Base-by-base conservation (phyloP, 805 yeast species). In the Kregervanrija pseudodelftensis region DNA sequence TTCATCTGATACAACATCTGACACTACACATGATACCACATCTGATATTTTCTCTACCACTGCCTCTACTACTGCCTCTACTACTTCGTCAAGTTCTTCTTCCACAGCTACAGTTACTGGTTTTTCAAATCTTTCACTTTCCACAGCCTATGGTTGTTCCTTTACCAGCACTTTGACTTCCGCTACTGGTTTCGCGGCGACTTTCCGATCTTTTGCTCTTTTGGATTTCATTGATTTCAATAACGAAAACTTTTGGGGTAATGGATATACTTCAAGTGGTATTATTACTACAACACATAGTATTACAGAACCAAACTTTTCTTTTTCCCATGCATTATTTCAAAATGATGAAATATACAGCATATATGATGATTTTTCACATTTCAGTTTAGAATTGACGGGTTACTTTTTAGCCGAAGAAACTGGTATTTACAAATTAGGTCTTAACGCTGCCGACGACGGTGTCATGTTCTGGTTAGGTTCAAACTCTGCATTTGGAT, bases 401-500 rank as follows among this genome's bases (percentile, higher is more conserved):
- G 22, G 22, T 17, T 17, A 17, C 22, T 17, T 33, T 5, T 33
- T 33, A 33, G 35, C 35, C 3, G 5, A 3, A 4, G 35, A 33
- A 5, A 33, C 43, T 35, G 44, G 44, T 44, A 30, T 44, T 32
- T 41, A 40, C 16, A 30, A 30, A 2, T 32, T 44, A 15, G 4
- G 5, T 8, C 14, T 42, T 17, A 38, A 42, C 22, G 1, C 12
- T 2, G 32, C 37, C 15, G 44, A 41, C 35, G 48, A 41, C 30
- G 42, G 43, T 38, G 40, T 40, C 13, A 39, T 41, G 48, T n/a
- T 42, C 5, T 45, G 40, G 40, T 11, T 45, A 11, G 48, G 39
- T 11, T 15, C 28, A 10, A 36, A 45, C 16, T 42, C 42, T 36
- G 48, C 48, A 7, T 45, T 45, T 42, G 33, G n/a, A 7, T 45